phyloP scores from a whole-genome alignment of 1,284 basidiomycete genomes.

The Heterobasidion parviporum region DNA sequence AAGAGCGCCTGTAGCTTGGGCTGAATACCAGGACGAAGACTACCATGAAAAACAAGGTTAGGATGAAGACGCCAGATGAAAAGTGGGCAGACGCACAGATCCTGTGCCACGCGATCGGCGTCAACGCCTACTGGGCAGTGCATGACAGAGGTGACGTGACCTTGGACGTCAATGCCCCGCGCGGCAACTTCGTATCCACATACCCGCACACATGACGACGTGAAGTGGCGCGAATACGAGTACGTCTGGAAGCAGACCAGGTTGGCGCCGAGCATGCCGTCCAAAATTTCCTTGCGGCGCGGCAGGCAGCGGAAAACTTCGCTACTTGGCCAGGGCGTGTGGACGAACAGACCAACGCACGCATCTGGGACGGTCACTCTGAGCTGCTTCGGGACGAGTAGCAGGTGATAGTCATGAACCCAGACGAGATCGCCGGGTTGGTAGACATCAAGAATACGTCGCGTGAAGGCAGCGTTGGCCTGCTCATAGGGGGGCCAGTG shows the following conservation, averaged over 20 bases:
- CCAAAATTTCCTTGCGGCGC: slow-evolving; percentile 85
- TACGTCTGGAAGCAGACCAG: slow-evolving; percentile 97
- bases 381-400: slow-evolving; percentile 84
- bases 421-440: slow-evolving; percentile 85
- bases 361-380: slow-evolving; percentile 73
- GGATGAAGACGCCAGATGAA: not conserved
- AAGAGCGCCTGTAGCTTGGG: slow-evolving; percentile 87
- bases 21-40: slow-evolving; percentile 71
- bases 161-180: slow-evolving; percentile 78
- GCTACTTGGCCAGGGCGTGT: slow-evolving; percentile 95
- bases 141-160: slow-evolving; percentile 77
- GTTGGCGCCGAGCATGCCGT: slow-evolving; percentile 97
- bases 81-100: slow-evolving; percentile 47
- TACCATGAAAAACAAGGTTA: slow-evolving; percentile 17
- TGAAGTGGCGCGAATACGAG: slow-evolving; percentile 94
- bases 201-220: slow-evolving; percentile 90
- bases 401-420: slow-evolving; percentile 90
- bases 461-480: slow-evolving; percentile 79
- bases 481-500: slow-evolving; percentile 82
- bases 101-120: slow-evolving; percentile 80
- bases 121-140: slow-evolving; percentile 99
- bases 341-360: slow-evolving; percentile 88
- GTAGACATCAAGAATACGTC: slow-evolving; percentile 41
- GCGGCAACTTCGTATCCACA: slow-evolving; percentile 89
- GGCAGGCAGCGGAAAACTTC: slow-evolving; percentile 95